Base-by-base conservation (phyloP, 257 asterid species). In the Rubia yunnanensis region DNA sequence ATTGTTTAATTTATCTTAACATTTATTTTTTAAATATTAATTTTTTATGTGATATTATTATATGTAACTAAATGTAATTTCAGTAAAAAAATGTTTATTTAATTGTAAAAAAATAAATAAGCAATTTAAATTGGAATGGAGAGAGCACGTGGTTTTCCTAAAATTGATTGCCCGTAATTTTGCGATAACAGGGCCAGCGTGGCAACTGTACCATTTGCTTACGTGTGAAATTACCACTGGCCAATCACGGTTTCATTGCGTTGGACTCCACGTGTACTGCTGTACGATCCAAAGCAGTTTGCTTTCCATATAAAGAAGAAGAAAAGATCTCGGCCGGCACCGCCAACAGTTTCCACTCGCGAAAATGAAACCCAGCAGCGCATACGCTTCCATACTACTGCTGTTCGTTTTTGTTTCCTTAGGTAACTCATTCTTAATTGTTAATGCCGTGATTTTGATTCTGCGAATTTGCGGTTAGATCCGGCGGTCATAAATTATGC, bases 211-310 rank as follows among this genome's bases (percentile, higher is more conserved):
- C 23, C 15, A 22, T 41, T 2, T 6, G 53, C 28, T 72, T 59
- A 85, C 74, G 66, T 89, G 97, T 78, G 59, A 72, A 44, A 6
- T 32, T 22, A 10, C 46, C 50, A 87, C 83, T 87, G 95, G 96
- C 36, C 1, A 17, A 3, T 15, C 23, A 1, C 10, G 31, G 74
- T 55, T 14, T 52, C 38, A 69, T 15, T 66, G 73, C 89, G 87
- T 72, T n/a, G 86, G 74, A 73, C 78, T 63, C 66, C 75, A 67
- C 36, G 44, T 26, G 35, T 44, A 31, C 68, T 67, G 31, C 35
- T 11, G 2, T 23, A 44, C 52, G 52, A n/a, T n/a, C n/a, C 52
- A 44, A 44, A 44, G 4, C 52, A 52, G 31, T 68, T 41, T 35
- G 31, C 7, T 9, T 30, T 32, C 60, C 22, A 7, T 31, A 30